Evolutionary conservation across 2,329 filamentous ascomycete genomes (phyloP).

Genomic region (Akanthomyces uredinophilus): DNA sequence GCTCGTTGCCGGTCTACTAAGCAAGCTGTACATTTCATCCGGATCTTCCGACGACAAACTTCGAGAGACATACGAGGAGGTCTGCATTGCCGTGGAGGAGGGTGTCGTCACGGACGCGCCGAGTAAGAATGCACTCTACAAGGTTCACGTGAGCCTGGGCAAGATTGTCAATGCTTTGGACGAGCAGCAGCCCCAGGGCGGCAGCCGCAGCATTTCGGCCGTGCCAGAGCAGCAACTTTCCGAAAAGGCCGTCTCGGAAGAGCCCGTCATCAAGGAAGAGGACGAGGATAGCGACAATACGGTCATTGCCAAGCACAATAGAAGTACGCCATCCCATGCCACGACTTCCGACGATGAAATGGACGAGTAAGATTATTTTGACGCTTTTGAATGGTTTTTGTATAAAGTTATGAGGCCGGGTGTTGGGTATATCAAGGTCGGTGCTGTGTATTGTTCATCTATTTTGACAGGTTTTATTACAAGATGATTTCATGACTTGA

Average conservation of each 20-base stretch:
- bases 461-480: too few species aligned
- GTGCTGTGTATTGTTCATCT: too few species aligned
- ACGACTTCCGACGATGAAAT: conserved; percentile 28
- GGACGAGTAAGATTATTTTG: conserved; percentile 16
- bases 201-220: conserved; percentile 42
- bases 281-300: conserved; percentile 36
- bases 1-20: conserved; percentile 67
- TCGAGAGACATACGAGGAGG: conserved; percentile 51
- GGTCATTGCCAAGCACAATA: conserved; percentile 27
- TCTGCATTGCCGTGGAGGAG: conserved; percentile 59
- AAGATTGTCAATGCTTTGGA: conserved; percentile 61
- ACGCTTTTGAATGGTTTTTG: too few species aligned
- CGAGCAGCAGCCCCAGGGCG: conserved; percentile 36
- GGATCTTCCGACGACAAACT: conserved; percentile 56
- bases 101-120: conserved; percentile 55
- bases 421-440: too few species aligned
- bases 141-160: conserved; percentile 61
- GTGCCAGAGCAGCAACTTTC: conserved; percentile 24
- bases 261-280: conserved; percentile 45
- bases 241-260: conserved; percentile 35
- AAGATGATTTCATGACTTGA: too few species aligned
- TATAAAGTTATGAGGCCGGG: too few species aligned
- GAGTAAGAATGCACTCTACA: conserved; percentile 60
- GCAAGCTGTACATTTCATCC: conserved; percentile 75
- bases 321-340: conserved; percentile 16